These are phyloP conservation scores for Cymbopogon flexuosus DNA, from an alignment of 202 grass and related monocot genomes.

Conservation along the genomic window DNA sequence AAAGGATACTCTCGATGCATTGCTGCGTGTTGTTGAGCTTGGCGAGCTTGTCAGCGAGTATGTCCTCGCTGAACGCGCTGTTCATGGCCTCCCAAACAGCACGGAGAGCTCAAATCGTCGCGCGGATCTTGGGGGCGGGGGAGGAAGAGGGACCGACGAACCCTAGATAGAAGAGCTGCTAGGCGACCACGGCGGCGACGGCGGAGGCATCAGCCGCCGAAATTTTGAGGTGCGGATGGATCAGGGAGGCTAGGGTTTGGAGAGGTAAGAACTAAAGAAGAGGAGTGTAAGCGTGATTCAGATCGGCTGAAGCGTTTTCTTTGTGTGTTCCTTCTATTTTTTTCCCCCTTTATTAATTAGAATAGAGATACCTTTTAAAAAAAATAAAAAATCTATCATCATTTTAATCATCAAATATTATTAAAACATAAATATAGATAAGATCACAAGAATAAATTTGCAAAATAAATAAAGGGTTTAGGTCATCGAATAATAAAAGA, in stretches of 20 bases:
- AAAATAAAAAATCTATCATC: not conserved
- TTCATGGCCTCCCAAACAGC: slow-evolving; percentile 54
- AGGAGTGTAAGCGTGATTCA: slow-evolving; percentile 7
- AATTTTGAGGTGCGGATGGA: slow-evolving; percentile 38
- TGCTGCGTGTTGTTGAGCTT: slow-evolving; percentile 99
- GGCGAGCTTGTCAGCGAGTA: slow-evolving; percentile 87
- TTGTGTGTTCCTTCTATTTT: not conserved
- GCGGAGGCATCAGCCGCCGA: slow-evolving; percentile 42
- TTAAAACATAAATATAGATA: too few species aligned
- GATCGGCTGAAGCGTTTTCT: slow-evolving; percentile 26
- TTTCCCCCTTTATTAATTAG: not conserved
- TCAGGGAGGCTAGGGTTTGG: slow-evolving; percentile 51
- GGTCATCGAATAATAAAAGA: too few species aligned
- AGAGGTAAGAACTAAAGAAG: slow-evolving; percentile 11
- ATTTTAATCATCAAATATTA: not conserved
- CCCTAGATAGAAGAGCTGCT: not conserved
- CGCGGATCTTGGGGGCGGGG: slow-evolving; percentile 8
- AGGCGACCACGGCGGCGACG: slow-evolving; percentile 26
- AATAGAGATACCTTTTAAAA: not conserved
- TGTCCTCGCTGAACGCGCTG: slow-evolving; percentile 74
- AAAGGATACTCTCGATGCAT: slow-evolving; percentile 99
- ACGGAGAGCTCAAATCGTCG: slow-evolving; percentile 22
- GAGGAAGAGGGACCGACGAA: not conserved
- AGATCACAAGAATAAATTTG: too few species aligned
- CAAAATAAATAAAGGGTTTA: too few species aligned